A percentile compares a stretch with the other conserved stretches of the same genome.
Conservation (phyloP, 371 early-diverging fungal species). For the Lichtheimia ramosa region DNA sequence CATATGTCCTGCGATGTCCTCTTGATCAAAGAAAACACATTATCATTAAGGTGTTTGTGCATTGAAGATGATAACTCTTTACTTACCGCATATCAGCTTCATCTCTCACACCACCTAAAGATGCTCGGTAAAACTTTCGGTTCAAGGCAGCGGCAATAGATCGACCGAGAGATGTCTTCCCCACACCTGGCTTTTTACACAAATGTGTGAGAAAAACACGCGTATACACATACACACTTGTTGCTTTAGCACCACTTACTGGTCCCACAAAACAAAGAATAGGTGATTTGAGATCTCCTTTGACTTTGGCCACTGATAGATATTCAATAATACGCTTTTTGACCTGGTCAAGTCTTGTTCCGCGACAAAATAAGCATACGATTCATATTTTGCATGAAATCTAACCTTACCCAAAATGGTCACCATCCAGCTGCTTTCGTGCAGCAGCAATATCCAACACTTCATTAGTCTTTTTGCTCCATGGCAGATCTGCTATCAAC, state of each 20-base stretch:
- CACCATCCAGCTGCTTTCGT: conserved; percentile 68
- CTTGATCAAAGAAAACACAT: conserved; percentile 23
- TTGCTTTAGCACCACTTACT: conserved; percentile 20
- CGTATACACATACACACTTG: neutral
- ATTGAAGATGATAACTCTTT: neutral
- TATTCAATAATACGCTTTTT: conserved; percentile 84
- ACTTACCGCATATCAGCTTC: conserved; percentile 78
- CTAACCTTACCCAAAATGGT: conserved; percentile 69
- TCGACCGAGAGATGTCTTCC: conserved; percentile 84
- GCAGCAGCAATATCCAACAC: conserved; percentile 68
- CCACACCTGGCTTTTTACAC: conserved; percentile 65
- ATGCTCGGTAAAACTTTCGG: conserved; percentile 80
- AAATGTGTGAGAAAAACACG: neutral
- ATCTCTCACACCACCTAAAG: conserved; percentile 87
- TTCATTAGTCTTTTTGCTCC: conserved; percentile 64
- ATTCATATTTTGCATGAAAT: neutral
- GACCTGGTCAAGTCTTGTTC: conserved; percentile 44
- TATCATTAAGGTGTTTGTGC: neutral
- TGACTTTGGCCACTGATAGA: conserved; percentile 79
- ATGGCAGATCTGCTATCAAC: conserved; percentile 77
- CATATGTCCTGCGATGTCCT: conserved; percentile 90
- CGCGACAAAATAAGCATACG: neutral
- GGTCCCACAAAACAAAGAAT: conserved; percentile 84
- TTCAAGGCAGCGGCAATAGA: conserved; percentile 82
- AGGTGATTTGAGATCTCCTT: conserved; percentile 78